Conservation (phyloP, 768 basidiomycete species). For the Thelephora aurantiotincta region DNA sequence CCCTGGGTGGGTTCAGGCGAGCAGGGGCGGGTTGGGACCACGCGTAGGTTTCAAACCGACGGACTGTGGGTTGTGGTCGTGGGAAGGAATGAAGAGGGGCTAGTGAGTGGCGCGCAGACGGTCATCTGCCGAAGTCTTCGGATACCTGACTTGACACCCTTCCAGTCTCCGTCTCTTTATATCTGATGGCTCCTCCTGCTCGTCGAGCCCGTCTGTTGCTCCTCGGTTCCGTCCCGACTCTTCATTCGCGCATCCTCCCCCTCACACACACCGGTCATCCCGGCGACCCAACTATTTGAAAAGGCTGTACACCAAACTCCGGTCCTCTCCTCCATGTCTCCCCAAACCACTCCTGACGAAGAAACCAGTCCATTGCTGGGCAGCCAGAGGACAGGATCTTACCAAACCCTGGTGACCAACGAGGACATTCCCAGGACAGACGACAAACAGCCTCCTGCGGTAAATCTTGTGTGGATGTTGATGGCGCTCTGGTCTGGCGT, state of each 20-base stretch:
- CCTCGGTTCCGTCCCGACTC: constrained; percentile 1
- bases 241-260: constrained; percentile 3
- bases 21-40: no score
- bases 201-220: not conserved
- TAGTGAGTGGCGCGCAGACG: no score
- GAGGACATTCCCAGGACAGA: not conserved
- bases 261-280: constrained; percentile 1
- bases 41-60: no score
- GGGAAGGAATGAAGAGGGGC: no score
- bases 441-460: constrained; percentile 30
- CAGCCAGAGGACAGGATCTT: constrained; percentile 12
- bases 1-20: not conserved
- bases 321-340: no score
- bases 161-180: not conserved
- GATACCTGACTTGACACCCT: no score
- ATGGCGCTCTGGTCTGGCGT: constrained; percentile 73
- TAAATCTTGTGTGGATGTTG: constrained; percentile 58
- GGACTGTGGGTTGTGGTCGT: no score
- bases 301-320: no score
- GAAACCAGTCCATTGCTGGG: constrained; percentile 32
- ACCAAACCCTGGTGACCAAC: no score
- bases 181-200: not conserved
- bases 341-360: constrained; percentile 4
- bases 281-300: no score
- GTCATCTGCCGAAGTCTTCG: no score